Percentiles rank a stretch among this genome's conserved stretches.
phyloP scores from a whole-genome alignment of 345 rosid genomes.

The Odontarrhena argentea region DNA sequence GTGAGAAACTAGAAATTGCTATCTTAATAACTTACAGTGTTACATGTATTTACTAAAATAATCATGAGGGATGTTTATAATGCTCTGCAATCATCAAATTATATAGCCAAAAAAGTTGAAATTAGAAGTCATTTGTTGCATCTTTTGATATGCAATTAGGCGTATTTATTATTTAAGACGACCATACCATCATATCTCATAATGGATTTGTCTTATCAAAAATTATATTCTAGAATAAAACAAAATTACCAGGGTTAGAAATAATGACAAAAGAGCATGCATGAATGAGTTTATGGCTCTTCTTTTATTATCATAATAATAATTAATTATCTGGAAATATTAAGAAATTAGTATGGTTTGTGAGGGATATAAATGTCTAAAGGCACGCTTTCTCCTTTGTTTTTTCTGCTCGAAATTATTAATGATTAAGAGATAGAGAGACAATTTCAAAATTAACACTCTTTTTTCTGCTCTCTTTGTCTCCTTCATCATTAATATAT shows the following conservation, averaged over 20 bases:
- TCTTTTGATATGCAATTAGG: slow-evolving; percentile 24
- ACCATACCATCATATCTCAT: slow-evolving; percentile 48
- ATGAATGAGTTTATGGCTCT: slow-evolving; percentile 9
- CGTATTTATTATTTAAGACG: slow-evolving; percentile 35
- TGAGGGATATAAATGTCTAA: background rate
- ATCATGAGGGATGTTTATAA: slow-evolving; percentile 17
- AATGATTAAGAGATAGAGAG: slow-evolving; percentile 14
- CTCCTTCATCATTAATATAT: slow-evolving; percentile 18
- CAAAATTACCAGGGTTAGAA: slow-evolving; percentile 35
- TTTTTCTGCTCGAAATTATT: slow-evolving; percentile 12
- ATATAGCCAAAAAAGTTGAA: slow-evolving; percentile 19
- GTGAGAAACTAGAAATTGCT: slow-evolving; percentile 8
- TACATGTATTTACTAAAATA: background rate
- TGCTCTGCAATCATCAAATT: slow-evolving; percentile 24
- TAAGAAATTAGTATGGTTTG: background rate
- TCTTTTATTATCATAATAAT: background rate
- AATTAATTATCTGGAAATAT: background rate
- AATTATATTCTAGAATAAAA: slow-evolving; percentile 31
- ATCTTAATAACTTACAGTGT: background rate
- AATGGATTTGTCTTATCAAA: slow-evolving; percentile 52
- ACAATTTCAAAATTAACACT: slow-evolving; percentile 13
- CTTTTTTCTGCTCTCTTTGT: slow-evolving; percentile 13
- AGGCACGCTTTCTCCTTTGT: slow-evolving; percentile 21
- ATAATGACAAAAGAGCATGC: slow-evolving; percentile 37
- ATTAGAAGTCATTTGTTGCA: slow-evolving; percentile 19